Percentiles rank a stretch among this genome's conserved stretches.
These are phyloP conservation scores for Citrullus amarus DNA, from an alignment of 306 rosid species.

Conservation along the genomic window DNA sequence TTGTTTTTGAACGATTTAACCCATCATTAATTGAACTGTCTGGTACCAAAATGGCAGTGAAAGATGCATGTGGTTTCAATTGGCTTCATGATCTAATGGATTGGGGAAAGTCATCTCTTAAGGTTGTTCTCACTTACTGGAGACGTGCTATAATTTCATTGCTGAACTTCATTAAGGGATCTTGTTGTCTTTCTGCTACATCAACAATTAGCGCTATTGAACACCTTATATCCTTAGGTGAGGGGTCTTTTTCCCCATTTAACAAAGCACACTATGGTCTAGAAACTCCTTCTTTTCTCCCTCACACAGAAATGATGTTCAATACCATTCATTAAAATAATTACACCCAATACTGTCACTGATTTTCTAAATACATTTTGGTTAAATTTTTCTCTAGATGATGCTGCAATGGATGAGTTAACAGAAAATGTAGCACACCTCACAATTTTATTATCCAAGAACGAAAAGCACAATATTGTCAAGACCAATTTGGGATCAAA, in stretches of 20 bases:
- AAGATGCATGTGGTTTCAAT: conserved; percentile 32
- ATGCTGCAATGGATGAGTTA: conserved; percentile 48
- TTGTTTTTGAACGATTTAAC: conserved; percentile 42
- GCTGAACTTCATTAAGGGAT: conserved; percentile 52
- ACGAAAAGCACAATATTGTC: conserved; percentile 28
- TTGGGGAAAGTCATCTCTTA: conserved; percentile 92
- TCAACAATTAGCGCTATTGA: conserved; percentile 43
- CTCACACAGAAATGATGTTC: background rate
- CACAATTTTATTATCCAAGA: conserved; percentile 47
- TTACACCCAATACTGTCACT: conserved; percentile 9
- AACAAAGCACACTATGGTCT: background rate
- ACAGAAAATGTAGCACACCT: conserved; percentile 53
- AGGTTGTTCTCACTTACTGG: conserved; percentile 81
- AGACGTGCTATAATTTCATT: conserved; percentile 44
- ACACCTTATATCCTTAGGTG: conserved; percentile 54
- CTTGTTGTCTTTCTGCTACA: conserved; percentile 29
- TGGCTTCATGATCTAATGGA: conserved; percentile 78
- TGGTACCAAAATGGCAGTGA: conserved; percentile 22
- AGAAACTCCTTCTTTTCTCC: background rate
- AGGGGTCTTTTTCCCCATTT: conserved; percentile 28
- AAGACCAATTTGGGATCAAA: conserved; percentile 21
- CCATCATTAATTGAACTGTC: conserved; percentile 17
- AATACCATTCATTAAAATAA: background rate
- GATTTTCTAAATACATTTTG: conserved; percentile 4
- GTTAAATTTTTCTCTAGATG: conserved; percentile 41